A percentile compares a stretch with the other conserved stretches of the same genome.
Conservation (phyloP, 2,329 filamentous ascomycete species). For the Colletotrichum sp. region DNA sequence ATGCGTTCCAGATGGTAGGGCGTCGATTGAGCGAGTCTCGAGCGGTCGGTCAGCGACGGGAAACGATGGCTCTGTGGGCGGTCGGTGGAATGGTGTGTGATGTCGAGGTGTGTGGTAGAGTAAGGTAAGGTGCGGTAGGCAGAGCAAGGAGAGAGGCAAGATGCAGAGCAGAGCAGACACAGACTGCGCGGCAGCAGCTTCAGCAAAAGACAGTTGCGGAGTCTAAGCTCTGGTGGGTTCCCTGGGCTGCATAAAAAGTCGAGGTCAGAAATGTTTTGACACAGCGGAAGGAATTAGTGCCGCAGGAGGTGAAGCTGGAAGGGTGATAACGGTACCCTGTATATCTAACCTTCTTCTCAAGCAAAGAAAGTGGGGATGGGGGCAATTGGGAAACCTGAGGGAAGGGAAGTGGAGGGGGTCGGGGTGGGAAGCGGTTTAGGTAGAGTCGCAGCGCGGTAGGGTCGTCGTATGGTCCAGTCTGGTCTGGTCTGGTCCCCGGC, state of each 20-base stretch:
- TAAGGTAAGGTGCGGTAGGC: background rate
- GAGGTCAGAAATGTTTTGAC: constrained; percentile 43
- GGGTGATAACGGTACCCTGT: constrained; percentile 22
- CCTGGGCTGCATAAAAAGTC: constrained; percentile 36
- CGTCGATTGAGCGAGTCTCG: background rate
- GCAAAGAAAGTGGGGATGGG: constrained; percentile 22
- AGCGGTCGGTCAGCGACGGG: background rate
- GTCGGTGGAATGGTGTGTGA: background rate
- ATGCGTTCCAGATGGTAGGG: background rate
- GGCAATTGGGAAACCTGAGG: constrained; percentile 22
- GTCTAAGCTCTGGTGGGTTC: constrained; percentile 28
- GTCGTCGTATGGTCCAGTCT: constrained; percentile 7
- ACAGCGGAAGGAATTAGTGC: constrained; percentile 41
- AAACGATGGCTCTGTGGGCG: background rate
- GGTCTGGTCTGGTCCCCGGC: constrained; percentile 1
- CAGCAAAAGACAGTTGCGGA: constrained; percentile 5
- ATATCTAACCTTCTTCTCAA: constrained; percentile 22
- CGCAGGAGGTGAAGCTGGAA: constrained; percentile 36
- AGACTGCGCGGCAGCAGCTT: constrained; percentile 10
- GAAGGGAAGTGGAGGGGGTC: constrained; percentile 22
- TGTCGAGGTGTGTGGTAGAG: background rate
- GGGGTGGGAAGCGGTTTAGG: constrained; percentile 16
- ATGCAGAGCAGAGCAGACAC: background rate
- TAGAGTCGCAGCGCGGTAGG: constrained; percentile 14
- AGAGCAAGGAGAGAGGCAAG: background rate